These are phyloP conservation scores for Cyberlindnera maritima DNA, from an alignment of 805 yeast genomes.

Conservation along the genomic window DNA sequence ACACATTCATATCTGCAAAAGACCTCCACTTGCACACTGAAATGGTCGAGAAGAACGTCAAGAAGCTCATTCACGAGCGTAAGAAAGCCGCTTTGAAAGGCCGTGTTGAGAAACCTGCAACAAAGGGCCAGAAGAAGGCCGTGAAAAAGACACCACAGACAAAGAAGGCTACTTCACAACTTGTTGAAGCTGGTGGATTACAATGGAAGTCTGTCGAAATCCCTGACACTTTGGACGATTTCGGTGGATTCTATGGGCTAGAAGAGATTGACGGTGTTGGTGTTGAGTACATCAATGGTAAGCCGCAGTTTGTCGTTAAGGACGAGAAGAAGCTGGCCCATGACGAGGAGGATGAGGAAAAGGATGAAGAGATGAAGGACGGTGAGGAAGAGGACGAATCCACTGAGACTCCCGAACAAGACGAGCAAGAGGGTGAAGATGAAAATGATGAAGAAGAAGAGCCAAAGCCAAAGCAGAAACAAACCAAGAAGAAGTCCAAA, in stretches of 20 bases:
- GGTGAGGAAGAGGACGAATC: slow-evolving; percentile 3
- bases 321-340: slow-evolving; percentile 28
- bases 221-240: slow-evolving; percentile 81
- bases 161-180: background rate
- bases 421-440: slow-evolving; percentile 22
- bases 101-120: slow-evolving; percentile 10
- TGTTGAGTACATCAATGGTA: slow-evolving; percentile 70
- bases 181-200: slow-evolving; percentile 49
- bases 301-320: slow-evolving; percentile 52
- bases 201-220: slow-evolving; percentile 81
- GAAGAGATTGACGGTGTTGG: slow-evolving; percentile 95
- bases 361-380: slow-evolving; percentile 21
- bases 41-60: slow-evolving; percentile 16
- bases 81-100: slow-evolving; percentile 7
- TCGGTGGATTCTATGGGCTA: slow-evolving; percentile 86
- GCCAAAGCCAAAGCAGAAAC: slow-evolving; percentile 6
- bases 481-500: slow-evolving; percentile 10
- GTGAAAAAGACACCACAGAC: slow-evolving; percentile 7
- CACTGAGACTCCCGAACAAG: no score
- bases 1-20: no score
- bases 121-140: slow-evolving; percentile 6
- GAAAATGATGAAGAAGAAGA: slow-evolving; percentile 14
- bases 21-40: no score
- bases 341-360: slow-evolving; percentile 25
- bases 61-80: slow-evolving; percentile 9